Evolutionary conservation across 140 eudicot species (phyloP), one percentile per base, ranked within the genome.

Genomic region (Oenanthe javanica): DNA sequence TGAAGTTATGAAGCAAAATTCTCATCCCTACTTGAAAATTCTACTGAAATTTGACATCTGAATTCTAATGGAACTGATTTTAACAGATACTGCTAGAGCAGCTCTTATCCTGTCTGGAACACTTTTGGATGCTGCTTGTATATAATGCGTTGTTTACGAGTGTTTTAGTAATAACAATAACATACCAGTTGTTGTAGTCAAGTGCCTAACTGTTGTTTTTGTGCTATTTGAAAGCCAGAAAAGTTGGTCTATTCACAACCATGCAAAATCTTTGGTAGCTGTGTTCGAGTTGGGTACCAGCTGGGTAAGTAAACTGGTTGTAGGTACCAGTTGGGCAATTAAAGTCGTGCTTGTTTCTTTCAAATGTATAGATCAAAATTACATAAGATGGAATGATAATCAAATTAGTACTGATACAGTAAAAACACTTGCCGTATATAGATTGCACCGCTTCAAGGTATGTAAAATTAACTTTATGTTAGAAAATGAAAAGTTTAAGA

Each of bases 51-150:
- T 27, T 38, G 18, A 5, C 43, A 36, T 70, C 13, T 77, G 18
- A 54, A 38, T 21, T 15, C 16, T 45, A 40, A 86, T 85, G 47
- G 59, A 61, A 14, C 80, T 76, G 46, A 81, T 85, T 50, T 78
- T n/a, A 50, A 64, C 91, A 94, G 98, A 90, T 79, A 87, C 97
- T 85, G 97, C 98, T 51, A 88, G 91, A 84, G 94, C 89, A 36
- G 94, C 98, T 59, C 94, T 94, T 78, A 84, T 77, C 79, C 97
- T 94, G 77, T 78, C 90, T 83, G 97, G 97, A 72, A 94, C 93
- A 82, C 79, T 64, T 23, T 77, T 57, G 54, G 71, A 48, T 61
- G 69, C 48, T 50, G 55, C 36, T 52, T 80, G 78, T 59, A 81
- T 84, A 9, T 47, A 83, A 42, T 83, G 87, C 83, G 81, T 86